Percentiles rank a stretch among this genome's conserved stretches.
Conservation (phyloP, 768 basidiomycete genomes). For the Lentinula boryana region DNA sequence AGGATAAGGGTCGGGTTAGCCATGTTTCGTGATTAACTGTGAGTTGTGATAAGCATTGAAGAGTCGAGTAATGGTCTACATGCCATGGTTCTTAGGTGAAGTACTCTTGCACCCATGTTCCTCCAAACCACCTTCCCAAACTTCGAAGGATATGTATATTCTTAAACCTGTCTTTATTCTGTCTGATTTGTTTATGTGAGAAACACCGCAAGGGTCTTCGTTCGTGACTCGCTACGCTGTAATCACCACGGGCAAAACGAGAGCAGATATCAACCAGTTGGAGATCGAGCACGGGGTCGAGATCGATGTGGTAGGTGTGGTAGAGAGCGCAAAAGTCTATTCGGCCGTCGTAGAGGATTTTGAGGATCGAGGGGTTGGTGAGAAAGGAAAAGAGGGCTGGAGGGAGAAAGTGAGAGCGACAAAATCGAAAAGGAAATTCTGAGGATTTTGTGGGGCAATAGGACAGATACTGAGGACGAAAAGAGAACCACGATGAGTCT, state of each 20-base stretch:
- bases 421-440: slow-evolving; percentile 31
- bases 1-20: slow-evolving; percentile 28
- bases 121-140: neutral
- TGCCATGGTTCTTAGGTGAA: neutral
- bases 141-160: neutral
- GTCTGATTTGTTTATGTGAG: neutral
- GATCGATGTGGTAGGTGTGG: slow-evolving; percentile 17
- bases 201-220: neutral
- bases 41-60: neutral
- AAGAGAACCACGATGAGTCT: slow-evolving; percentile 23
- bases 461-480: slow-evolving; percentile 27
- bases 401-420: slow-evolving; percentile 18
- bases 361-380: slow-evolving; percentile 20
- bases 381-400: slow-evolving; percentile 21
- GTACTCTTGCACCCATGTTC: neutral
- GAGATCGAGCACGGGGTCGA: slow-evolving; percentile 31
- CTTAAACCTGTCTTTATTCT: neutral
- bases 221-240: slow-evolving; percentile 19
- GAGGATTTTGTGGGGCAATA: slow-evolving; percentile 12
- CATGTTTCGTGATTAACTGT: slow-evolving; percentile 19
- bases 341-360: slow-evolving; percentile 38
- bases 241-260: slow-evolving; percentile 15
- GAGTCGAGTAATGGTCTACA: neutral
- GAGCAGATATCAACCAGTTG: slow-evolving; percentile 33
- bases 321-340: slow-evolving; percentile 33